These are phyloP conservation scores for Solanum clarkiae DNA, from an alignment of 257 asterid genomes.

Conservation along the genomic window DNA sequence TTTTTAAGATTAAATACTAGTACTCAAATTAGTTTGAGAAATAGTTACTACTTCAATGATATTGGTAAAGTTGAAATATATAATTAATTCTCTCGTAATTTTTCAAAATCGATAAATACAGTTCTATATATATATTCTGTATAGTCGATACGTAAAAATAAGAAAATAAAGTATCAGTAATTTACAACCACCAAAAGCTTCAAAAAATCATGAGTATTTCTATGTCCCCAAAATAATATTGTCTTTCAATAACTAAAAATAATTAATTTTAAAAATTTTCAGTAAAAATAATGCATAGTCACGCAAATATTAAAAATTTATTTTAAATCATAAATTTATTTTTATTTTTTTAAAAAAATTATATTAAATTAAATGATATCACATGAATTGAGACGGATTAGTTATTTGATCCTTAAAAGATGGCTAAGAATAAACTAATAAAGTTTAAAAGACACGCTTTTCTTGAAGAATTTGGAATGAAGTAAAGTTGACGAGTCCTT, in stretches of 20 bases:
- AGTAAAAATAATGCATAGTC: background rate
- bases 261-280: background rate
- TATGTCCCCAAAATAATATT: background rate
- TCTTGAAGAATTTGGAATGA: background rate
- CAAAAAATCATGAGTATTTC: background rate
- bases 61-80: background rate
- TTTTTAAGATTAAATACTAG: background rate
- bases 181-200: background rate
- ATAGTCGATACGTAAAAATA: background rate
- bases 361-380: no score
- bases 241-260: background rate
- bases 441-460: background rate
- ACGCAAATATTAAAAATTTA: no score
- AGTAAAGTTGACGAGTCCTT: background rate
- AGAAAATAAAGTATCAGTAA: background rate
- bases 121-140: background rate
- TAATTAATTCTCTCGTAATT: background rate
- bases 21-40: background rate
- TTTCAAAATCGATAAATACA: background rate
- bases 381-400: no score
- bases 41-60: background rate
- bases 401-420: background rate
- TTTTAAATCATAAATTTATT: no score
- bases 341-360: no score
- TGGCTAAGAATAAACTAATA: background rate